Evolutionary conservation across 2,329 filamentous ascomycete genomes (phyloP), one percentile per base, ranked within the genome.

Genomic region (Stagonosporopsis vannaccii): DNA sequence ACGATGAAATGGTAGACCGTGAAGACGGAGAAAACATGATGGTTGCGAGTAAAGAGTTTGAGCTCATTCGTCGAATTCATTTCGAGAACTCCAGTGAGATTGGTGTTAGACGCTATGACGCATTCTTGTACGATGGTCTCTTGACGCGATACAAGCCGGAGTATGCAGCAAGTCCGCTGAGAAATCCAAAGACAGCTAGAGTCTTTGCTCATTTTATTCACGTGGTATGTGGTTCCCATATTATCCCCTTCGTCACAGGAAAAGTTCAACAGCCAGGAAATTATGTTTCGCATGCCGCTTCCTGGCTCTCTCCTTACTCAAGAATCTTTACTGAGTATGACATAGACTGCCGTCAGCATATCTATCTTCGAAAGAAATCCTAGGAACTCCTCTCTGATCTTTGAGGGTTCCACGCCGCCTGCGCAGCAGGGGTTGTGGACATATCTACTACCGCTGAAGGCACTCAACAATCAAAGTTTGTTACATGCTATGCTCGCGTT

Each of bases 181-280:
- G 88, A 64, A 92, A 97, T 62, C 84, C 87, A 2, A 88, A 89
- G 61, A 94, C 91, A 11, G 89, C 91, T 13, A 85, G 88, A 26
- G 87, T 97, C 6, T 98, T 98, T 73, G 89, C 89, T 74, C 92
- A 98, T 75, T 98, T 97, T 73, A 87, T 98, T 42, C 90, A 92
- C 64, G 89, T 95, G 6, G 66, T 69, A 61, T 59, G 66, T 65
- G 28, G 4, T n/a, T 4, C 13, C 13, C 13, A 4, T 1, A 7
- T 32, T 13, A 15, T n/a, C 30, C 13, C 30, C 30, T 32, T n/a
- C 30, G 9, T 6, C 11, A 30, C 28, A n/a, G 7, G 11, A 30
- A 9, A 5, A 30, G 11, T 30, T 5, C 28, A 3, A 9, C 9
- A 11, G 6, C 6, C 11, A 30, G 3, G 6, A 5, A 8, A 9